These are phyloP conservation scores for Termitomyces sp. DNA, from an alignment of 768 basidiomycete species.

Conservation along the genomic window DNA sequence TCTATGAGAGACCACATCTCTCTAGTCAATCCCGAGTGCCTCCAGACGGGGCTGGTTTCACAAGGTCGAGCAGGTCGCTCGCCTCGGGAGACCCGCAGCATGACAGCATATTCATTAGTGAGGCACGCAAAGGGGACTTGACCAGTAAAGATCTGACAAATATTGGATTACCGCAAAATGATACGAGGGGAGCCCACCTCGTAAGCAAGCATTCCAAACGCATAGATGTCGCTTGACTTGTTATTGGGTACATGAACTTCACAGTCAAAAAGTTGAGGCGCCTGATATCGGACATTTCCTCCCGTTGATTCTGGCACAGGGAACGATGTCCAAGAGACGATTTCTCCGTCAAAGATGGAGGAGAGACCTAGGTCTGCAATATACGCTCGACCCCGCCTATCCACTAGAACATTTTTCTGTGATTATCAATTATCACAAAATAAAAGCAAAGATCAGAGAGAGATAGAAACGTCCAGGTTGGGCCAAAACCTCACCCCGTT, in stretches of 20 bases:
- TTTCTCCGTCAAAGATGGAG: constrained; percentile 10
- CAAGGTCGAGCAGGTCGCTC: background rate
- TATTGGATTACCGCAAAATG: background rate
- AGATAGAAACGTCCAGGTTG: background rate
- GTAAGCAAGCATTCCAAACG: background rate
- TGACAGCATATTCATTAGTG: background rate
- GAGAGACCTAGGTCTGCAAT: constrained; percentile 4
- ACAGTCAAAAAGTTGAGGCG: constrained; percentile 16
- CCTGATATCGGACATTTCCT: constrained; percentile 15
- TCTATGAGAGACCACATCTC: background rate
- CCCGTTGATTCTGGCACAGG: background rate
- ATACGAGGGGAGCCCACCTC: background rate
- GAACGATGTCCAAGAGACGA: constrained; percentile 8
- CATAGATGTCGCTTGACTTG: background rate
- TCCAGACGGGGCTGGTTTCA: background rate
- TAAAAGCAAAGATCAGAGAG: background rate
- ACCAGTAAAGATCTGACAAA: background rate
- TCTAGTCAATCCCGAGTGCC: background rate
- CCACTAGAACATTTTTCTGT: constrained; percentile 20
- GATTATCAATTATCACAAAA: too few species aligned
- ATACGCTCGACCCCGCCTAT: constrained; percentile 13
- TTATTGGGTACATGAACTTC: background rate
- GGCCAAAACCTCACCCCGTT: constrained; percentile 27
- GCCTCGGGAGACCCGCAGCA: background rate
- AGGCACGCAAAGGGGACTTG: background rate